These are phyloP conservation scores for Lichtheimia ramosa DNA, from an alignment of 371 early-diverging fungal genomes.

Conservation along the genomic window DNA sequence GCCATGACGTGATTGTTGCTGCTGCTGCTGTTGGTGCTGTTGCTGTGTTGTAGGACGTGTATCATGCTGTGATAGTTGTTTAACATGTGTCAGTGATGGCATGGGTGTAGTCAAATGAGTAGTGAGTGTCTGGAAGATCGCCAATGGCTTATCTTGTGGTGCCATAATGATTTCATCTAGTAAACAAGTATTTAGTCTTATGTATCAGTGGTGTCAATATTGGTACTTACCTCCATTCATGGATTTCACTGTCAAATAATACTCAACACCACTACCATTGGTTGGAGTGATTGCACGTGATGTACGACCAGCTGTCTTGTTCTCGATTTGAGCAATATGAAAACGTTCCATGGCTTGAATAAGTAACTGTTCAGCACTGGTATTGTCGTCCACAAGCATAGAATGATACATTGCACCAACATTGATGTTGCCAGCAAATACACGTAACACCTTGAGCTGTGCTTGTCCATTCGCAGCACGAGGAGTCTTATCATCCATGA, in stretches of 20 bases:
- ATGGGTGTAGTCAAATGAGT: conserved; percentile 61
- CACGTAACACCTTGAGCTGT: conserved; percentile 35
- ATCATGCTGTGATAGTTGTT: conserved; percentile 34
- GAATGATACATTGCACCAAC: conserved; percentile 61
- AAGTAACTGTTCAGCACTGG: conserved; percentile 58
- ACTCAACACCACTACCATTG: conserved; percentile 42
- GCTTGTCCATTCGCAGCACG: conserved; percentile 7
- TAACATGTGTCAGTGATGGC: conserved; percentile 48
- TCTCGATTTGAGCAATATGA: conserved; percentile 49
- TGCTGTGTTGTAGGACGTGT: conserved; percentile 33
- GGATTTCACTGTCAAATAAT: conserved; percentile 60
- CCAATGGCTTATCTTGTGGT: conserved; percentile 59
- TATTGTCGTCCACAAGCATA: conserved; percentile 52
- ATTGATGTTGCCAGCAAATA: conserved; percentile 64
- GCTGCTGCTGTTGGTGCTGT: conserved; percentile 18
- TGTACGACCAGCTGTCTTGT: conserved; percentile 19
- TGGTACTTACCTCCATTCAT: conserved; percentile 55
- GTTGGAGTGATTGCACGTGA: conserved; percentile 13
- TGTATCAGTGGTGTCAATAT: background rate
- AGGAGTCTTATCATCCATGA: conserved; percentile 1
- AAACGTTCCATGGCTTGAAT: conserved; percentile 58
- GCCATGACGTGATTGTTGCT: conserved; percentile 36
- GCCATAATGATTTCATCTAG: conserved; percentile 59
- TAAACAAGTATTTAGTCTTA: background rate
- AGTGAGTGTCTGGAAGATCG: conserved; percentile 62